Evolutionary conservation across 352 stramenopile species (phyloP).

Genomic region (Phytophthora vignae): DNA sequence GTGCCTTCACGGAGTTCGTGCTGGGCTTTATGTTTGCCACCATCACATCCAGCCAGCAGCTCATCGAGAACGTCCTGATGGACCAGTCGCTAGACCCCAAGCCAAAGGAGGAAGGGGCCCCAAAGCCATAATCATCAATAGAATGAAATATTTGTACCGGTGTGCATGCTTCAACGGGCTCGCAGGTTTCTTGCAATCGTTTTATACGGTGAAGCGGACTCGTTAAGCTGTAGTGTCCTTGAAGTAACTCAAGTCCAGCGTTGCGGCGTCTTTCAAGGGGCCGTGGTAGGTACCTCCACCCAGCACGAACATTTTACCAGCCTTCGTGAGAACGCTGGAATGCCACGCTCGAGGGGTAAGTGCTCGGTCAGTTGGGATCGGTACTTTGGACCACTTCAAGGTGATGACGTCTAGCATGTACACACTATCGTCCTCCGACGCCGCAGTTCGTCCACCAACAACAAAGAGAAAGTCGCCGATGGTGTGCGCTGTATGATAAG

Average conservation of each 20-base stretch:
- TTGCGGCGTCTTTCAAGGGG: conserved; percentile 60
- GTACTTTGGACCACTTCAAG: conserved; percentile 54
- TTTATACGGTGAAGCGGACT: neutral
- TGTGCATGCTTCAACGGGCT: too few species aligned
- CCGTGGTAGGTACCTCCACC: conserved; percentile 71
- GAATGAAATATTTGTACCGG: too few species aligned
- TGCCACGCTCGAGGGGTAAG: conserved; percentile 72
- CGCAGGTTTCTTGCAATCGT: neutral
- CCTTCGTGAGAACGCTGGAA: conserved; percentile 54
- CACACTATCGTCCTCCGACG: conserved; percentile 52
- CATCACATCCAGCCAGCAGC: conserved; percentile 43
- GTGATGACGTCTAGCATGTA: conserved; percentile 65
- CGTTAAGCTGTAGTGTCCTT: conserved; percentile 16
- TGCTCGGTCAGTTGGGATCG: conserved; percentile 36
- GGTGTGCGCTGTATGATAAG: conserved; percentile 72
- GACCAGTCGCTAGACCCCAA: conserved; percentile 36
- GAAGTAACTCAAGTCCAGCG: conserved; percentile 57
- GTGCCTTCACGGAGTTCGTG: conserved; percentile 48
- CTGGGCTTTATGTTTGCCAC: conserved; percentile 45
- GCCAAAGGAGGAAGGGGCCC: neutral
- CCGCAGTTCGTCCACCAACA: conserved; percentile 62
- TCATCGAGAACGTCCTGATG: conserved; percentile 52
- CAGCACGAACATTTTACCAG: conserved; percentile 55
- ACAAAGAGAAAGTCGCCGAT: conserved; percentile 64
- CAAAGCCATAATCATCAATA: neutral